Conservation (phyloP, 495 filamentous ascomycete species). For the Zalerion maritima region DNA sequence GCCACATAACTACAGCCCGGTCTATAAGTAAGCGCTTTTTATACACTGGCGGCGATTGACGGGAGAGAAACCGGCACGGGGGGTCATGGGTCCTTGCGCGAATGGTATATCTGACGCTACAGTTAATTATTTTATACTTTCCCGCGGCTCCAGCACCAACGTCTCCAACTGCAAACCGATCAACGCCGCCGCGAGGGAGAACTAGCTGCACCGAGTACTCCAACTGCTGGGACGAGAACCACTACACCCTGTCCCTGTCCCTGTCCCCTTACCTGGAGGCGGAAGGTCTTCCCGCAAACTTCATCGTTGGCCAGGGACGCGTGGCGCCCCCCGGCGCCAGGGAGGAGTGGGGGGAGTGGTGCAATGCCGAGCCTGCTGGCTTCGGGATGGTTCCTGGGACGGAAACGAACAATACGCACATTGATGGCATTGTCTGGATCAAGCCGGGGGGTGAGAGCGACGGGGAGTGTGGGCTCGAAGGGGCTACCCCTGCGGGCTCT, state of each 20-base stretch:
- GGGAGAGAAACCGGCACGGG: no score
- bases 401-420: conserved; percentile 41
- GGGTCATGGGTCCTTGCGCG: no score
- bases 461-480: conserved; percentile 47
- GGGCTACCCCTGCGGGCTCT: conserved; percentile 35
- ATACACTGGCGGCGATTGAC: no score
- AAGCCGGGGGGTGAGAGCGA: conserved; percentile 69
- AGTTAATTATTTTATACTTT: no score
- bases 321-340: conserved; percentile 40
- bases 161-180: conserved; percentile 66
- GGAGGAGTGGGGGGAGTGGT: conserved; percentile 60
- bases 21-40: no score
- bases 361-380: conserved; percentile 52
- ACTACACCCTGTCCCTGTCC: conserved; percentile 49
- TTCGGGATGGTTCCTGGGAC: conserved; percentile 51
- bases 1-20: no score
- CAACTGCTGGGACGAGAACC: conserved; percentile 44
- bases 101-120: no score
- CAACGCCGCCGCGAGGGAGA: no score
- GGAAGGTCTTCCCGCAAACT: conserved; percentile 48
- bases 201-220: conserved; percentile 32
- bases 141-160: conserved; percentile 61
- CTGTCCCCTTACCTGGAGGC: conserved; percentile 42
- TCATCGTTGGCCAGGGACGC: conserved; percentile 38
- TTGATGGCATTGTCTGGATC: conserved; percentile 65